Base-by-base conservation (phyloP, 768 basidiomycete species). In the Phanerochaete carnosa region DNA sequence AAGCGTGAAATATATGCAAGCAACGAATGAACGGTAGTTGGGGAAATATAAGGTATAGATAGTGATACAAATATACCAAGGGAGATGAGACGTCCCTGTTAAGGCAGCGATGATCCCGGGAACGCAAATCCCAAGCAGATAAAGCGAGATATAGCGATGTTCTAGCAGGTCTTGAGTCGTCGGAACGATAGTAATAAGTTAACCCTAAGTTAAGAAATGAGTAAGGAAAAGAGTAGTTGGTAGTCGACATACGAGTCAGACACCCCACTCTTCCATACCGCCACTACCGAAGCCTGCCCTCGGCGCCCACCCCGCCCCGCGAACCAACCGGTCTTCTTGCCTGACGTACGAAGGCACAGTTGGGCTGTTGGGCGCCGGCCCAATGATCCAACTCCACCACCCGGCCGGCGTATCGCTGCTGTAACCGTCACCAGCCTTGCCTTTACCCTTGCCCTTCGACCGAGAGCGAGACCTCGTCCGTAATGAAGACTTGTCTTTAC, bases 361-460 rank as follows among this genome's bases (percentile, higher is more conserved):
- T 45, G 52, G 60, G 1, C 58, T 61, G 26, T 57, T 30, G 8
- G 57, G 64, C 23, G 64, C 65, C 1, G 62, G 62, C 1, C 70
- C 74, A 4, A 74, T 58, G 56, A 75, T 52, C 68, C 73, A 72
- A 45, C 66, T 66, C 71, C 68, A 72, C 72, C 75, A 72, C 11
- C 65, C 64, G 13, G 39, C 55, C 45, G 45, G 25, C 3, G 30
- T 55, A 23, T 56, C 64, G 26, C 66, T 65, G 45, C 59, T 61
- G 39, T 68, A 71, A 26, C 72, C 69, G 39, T 68, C 60, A 9
- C 66, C 59, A 19, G 56, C 62, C 55, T 37, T 60, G 29, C 74
- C 75, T 65, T 77, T 72, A 37, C 73, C 77, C 60, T 70, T 75
- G 22, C 52, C 30, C 58, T 63, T 69, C 59, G 70, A 28, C 54